Conservation (phyloP, 352 stramenopile species). For the Pythium sukuiense region DNA sequence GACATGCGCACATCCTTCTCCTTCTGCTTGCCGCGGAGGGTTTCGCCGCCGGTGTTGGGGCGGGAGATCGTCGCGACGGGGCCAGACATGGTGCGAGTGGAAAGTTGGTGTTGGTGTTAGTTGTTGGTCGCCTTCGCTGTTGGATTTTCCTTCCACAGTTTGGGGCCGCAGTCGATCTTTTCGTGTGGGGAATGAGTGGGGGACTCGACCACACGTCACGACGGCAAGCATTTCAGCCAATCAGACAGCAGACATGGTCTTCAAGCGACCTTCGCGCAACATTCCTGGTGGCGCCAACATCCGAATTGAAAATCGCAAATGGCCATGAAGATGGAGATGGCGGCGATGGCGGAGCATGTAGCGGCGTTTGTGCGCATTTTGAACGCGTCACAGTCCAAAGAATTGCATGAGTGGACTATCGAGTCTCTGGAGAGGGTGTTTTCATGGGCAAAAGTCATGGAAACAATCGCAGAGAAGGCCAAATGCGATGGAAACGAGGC, state of each 20-base stretch:
- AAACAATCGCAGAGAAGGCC: constrained; percentile 15
- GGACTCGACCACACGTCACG: constrained; percentile 31
- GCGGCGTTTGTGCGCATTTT: constrained; percentile 26
- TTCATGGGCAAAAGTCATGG: constrained; percentile 24
- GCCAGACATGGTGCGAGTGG: constrained; percentile 19
- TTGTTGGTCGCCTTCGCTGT: constrained; percentile 11
- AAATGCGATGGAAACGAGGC: constrained; percentile 3
- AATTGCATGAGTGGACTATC: constrained; percentile 24
- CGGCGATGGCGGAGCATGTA: constrained; percentile 22
- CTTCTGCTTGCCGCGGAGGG: constrained; percentile 90
- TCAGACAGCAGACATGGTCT: constrained; percentile 10
- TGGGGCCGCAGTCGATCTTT: constrained; percentile 30
- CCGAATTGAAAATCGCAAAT: neutral
- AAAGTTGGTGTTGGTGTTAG: constrained; percentile 4
- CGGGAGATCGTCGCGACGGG: constrained; percentile 61
- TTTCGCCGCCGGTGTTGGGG: constrained; percentile 58
- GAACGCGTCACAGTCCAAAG: constrained; percentile 26
- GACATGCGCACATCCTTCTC: constrained; percentile 98
- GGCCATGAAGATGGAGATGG: neutral
- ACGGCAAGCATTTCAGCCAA: constrained; percentile 24
- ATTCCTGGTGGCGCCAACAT: neutral
- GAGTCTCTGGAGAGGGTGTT: constrained; percentile 25
- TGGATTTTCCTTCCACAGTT: constrained; percentile 31
- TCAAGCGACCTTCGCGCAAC: constrained; percentile 35
- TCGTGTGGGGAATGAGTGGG: constrained; percentile 13